Evolutionary conservation across 2,329 filamentous ascomycete genomes (phyloP).

Genomic region (Phaeosphaeriaceae sp.): DNA sequence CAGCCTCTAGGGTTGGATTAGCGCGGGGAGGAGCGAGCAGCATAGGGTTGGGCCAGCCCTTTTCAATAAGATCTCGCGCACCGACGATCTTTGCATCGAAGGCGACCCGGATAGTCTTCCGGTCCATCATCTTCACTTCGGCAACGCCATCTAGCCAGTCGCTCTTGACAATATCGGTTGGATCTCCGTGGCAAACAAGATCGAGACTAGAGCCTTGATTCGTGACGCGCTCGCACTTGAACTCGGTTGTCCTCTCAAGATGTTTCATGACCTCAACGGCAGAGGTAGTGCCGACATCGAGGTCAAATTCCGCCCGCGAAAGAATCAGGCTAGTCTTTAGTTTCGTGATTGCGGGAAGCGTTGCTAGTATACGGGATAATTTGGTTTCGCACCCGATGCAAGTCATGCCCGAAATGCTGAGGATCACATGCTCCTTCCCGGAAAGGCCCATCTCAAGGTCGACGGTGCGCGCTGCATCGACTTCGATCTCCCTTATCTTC

Average conservation of each 20-base stretch:
- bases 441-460: slow-evolving; percentile 34
- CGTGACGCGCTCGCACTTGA: slow-evolving; percentile 58
- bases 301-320: slow-evolving; percentile 68
- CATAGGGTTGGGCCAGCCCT: slow-evolving; percentile 32
- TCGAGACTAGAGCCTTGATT: slow-evolving; percentile 34
- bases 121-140: slow-evolving; percentile 21
- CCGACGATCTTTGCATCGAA: slow-evolving; percentile 59
- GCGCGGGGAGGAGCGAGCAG: slow-evolving; percentile 55
- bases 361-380: slow-evolving; percentile 59
- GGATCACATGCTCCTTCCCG: slow-evolving; percentile 60
- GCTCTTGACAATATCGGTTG: slow-evolving; percentile 13
- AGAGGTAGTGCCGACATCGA: slow-evolving; percentile 49
- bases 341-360: slow-evolving; percentile 58
- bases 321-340: slow-evolving; percentile 71
- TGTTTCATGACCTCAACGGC: slow-evolving; percentile 55
- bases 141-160: slow-evolving; percentile 33
- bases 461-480: not conserved
- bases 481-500: not conserved
- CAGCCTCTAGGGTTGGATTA: slow-evolving; percentile 57
- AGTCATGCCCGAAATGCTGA: slow-evolving; percentile 74
- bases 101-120: slow-evolving; percentile 45
- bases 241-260: slow-evolving; percentile 66
- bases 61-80: slow-evolving; percentile 54
- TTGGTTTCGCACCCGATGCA: slow-evolving; percentile 76
- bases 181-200: slow-evolving; percentile 18